phyloP scores from a whole-genome alignment of 371 early-diverging fungal genomes.

The Batrachochytrium dendrobatidis region DNA sequence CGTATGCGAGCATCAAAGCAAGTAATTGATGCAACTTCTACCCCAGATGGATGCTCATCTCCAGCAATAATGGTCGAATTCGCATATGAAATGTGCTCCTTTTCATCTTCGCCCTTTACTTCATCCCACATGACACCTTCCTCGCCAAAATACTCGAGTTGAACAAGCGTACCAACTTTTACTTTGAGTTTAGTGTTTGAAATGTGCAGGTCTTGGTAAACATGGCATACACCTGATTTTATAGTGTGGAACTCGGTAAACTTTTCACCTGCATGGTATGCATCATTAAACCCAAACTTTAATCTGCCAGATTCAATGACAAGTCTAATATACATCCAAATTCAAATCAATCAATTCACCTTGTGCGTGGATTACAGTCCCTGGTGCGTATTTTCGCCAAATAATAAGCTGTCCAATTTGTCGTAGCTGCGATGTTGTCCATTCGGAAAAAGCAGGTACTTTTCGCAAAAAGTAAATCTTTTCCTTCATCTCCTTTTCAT shows the following conservation, averaged over 20 bases:
- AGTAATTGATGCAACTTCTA: constrained; percentile 12
- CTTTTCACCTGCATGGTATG: constrained; percentile 9
- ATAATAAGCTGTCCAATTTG: constrained; percentile 20
- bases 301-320: too few species aligned
- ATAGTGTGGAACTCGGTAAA: constrained; percentile 7
- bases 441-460: constrained; percentile 20
- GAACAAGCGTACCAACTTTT: constrained; percentile 18
- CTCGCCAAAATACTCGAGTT: constrained; percentile 13
- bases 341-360: constrained; percentile 13
- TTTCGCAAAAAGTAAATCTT: constrained; percentile 23
- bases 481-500: constrained; percentile 29
- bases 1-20: constrained; percentile 13
- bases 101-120: background rate
- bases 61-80: constrained; percentile 13
- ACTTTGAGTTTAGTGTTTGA: constrained; percentile 6
- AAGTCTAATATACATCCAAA: too few species aligned
- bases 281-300: background rate
- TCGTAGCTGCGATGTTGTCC: constrained; percentile 11
- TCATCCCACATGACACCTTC: constrained; percentile 19
- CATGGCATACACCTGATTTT: constrained; percentile 9
- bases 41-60: constrained; percentile 1
- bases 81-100: constrained; percentile 1
- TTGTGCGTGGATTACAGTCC: constrained; percentile 16
- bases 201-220: constrained; percentile 7
- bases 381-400: constrained; percentile 11